Base-by-base conservation (phyloP, 2,329 filamentous ascomycete genomes). In the Penicillium sp. region DNA sequence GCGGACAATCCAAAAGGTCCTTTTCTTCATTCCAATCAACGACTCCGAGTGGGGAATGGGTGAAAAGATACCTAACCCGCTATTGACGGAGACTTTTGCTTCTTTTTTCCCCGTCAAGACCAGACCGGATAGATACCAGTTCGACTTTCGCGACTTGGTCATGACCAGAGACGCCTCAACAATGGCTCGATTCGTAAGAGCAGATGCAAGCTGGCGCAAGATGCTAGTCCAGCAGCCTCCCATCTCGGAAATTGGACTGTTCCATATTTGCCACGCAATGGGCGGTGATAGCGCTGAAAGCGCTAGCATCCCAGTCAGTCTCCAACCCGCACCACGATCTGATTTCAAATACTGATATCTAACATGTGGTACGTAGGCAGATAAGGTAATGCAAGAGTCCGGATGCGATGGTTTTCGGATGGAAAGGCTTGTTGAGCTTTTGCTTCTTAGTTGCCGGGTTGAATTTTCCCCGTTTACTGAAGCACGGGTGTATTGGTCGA, bases 161-260 rank as follows among this genome's bases (percentile, higher is more conserved):
- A 53, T 50, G 42, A 25, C 18, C 4, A 27, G 49, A 35, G 40
- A 50, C 6, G 0, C 37, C 10, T 16, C 23, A 23, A 44, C 15
- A 4, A 16, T 48, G 38, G 15, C 18, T 35, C 49, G 5, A 16
- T 53, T 50, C 10, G 2, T 46, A 18, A 35, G 25, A 8, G 13
- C 38, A 10, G 44, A 52, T 12, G 57, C 54, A 35, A 52, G 47
- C 40, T 57, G 54, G 57, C 54, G 54, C 18, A 40, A 34, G 15
- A 57, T 59, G 57, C 45, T 59, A 10, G 32, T 59, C 7, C 54
- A 52, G 27, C 57, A 59, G 15, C 54, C 57, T 25, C 57, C 57
- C 3, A 7, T 46, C 13, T 48, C 15, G 16, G 25, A 48, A 12
- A 21, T 27, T 39, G 16, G 32, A 42, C 18, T 31, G 38, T 25